phyloP scores from a whole-genome alignment of 2,329 filamentous ascomycete species.

The Paracamarosporium sp. region DNA sequence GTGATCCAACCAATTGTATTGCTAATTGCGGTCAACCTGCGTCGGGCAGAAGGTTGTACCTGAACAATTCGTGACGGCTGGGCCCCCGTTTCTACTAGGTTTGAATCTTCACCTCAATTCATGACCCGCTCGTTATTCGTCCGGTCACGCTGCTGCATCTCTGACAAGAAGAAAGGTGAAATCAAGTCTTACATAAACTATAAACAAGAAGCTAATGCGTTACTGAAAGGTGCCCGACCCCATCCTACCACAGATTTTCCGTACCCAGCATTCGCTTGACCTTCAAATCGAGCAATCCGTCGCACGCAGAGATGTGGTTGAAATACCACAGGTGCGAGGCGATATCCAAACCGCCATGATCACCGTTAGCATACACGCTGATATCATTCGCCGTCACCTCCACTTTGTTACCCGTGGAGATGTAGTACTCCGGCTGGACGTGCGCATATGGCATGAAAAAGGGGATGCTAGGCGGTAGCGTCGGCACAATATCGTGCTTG shows the following conservation, averaged over 20 bases:
- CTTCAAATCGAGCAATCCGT: conserved; percentile 34
- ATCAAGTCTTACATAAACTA: too few relatives aligned
- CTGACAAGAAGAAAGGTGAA: too few relatives aligned
- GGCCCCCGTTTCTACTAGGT: not conserved
- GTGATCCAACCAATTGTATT: not conserved
- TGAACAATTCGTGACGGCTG: not conserved
- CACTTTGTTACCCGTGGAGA: conserved; percentile 32
- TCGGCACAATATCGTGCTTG: conserved; percentile 70
- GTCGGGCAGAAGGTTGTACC: not conserved
- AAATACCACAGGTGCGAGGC: conserved; percentile 46
- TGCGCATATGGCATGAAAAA: conserved; percentile 65
- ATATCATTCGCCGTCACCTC: conserved; percentile 29
- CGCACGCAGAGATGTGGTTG: conserved; percentile 41
- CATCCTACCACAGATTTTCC: not conserved
- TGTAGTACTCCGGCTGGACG: conserved; percentile 66
- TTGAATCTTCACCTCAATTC: not conserved
- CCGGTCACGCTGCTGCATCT: not conserved
- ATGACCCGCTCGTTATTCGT: not conserved
- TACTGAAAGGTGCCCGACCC: not conserved
- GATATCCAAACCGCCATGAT: conserved; percentile 42
- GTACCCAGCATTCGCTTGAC: conserved; percentile 17
- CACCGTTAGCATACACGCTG: conserved; percentile 30
- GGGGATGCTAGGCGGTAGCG: conserved; percentile 63
- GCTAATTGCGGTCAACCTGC: not conserved
- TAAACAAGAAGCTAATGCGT: conserved; percentile 1